Conservation (phyloP, 352 stramenopile species). For the Phytopythium kandeliae region DNA sequence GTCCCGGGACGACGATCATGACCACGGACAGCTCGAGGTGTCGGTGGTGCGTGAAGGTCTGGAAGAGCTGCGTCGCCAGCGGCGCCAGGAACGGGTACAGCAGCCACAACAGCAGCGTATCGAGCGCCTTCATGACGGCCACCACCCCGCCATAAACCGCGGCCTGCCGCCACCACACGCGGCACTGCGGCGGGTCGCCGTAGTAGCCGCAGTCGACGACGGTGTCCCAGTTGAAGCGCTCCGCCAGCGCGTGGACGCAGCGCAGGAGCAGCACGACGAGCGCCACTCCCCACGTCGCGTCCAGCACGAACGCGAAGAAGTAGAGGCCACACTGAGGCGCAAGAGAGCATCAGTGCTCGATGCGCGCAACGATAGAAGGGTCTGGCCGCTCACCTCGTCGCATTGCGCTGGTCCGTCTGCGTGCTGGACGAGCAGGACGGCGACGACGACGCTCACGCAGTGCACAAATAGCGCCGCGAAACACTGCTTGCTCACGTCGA, state of each 20-base stretch:
- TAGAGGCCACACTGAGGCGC: slow-evolving; percentile 55
- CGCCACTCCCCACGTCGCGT: slow-evolving; percentile 50
- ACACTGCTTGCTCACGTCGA: slow-evolving; percentile 71
- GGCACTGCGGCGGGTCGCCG: slow-evolving; percentile 48
- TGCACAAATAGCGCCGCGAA: slow-evolving; percentile 55
- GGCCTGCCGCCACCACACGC: slow-evolving; percentile 55
- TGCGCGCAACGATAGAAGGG: neutral
- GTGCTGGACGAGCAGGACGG: slow-evolving; percentile 44
- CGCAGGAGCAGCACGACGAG: slow-evolving; percentile 44
- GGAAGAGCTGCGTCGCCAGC: slow-evolving; percentile 43
- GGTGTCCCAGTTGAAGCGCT: slow-evolving; percentile 21
- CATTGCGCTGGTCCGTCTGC: slow-evolving; percentile 30
- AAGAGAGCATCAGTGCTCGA: neutral
- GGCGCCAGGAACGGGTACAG: slow-evolving; percentile 41
- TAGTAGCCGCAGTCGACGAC: slow-evolving; percentile 63
- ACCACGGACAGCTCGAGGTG: slow-evolving; percentile 70
- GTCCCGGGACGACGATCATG: slow-evolving; percentile 70
- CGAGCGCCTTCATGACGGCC: slow-evolving; percentile 46
- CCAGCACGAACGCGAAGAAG: slow-evolving; percentile 65
- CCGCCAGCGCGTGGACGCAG: slow-evolving; percentile 30
- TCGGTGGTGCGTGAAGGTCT: slow-evolving; percentile 44
- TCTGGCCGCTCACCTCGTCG: slow-evolving; percentile 17
- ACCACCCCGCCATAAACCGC: slow-evolving; percentile 35
- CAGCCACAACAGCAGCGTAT: slow-evolving; percentile 30
- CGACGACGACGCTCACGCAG: slow-evolving; percentile 53